These are phyloP conservation scores for Acanthamoeba triangularis DNA, from an alignment of 208 protist species.

Conservation along the genomic window DNA sequence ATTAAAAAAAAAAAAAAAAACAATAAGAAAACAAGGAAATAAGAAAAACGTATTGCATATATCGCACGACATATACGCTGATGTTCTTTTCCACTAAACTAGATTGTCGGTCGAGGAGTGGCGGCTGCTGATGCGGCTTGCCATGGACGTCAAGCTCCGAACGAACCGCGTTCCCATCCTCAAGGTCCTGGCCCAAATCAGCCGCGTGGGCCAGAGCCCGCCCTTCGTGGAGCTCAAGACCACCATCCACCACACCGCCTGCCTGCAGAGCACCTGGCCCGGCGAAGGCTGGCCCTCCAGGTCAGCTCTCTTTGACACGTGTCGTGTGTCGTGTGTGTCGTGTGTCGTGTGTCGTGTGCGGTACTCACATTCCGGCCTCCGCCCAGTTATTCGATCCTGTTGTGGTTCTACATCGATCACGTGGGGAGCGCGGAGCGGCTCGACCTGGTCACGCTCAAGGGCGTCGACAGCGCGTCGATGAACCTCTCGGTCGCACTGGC, in stretches of 20 bases:
- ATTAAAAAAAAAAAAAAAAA: too few relatives aligned
- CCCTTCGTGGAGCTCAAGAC: constrained; percentile 26
- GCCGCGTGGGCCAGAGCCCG: not conserved
- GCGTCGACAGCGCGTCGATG: not conserved
- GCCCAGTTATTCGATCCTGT: not conserved
- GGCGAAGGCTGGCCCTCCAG: not conserved
- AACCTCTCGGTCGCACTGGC: not conserved
- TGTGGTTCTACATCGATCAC: constrained; percentile 15
- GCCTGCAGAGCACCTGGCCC: not conserved
- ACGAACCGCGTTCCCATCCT: not conserved
- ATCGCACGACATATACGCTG: too few relatives aligned
- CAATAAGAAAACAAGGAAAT: too few relatives aligned
- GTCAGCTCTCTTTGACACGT: not conserved
- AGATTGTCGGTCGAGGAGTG: constrained; percentile 10
- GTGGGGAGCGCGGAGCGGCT: not conserved
- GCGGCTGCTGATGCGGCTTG: not conserved
- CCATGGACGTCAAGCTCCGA: not conserved
- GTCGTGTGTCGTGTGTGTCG: too few relatives aligned
- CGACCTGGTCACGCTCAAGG: not conserved
- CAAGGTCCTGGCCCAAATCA: not conserved
- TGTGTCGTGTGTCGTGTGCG: too few relatives aligned
- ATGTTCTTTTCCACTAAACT: not conserved
- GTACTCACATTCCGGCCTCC: not conserved
- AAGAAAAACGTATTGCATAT: too few relatives aligned
- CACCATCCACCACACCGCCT: not conserved